Percentiles rank a stretch among this genome's conserved stretches.
These are phyloP conservation scores for Lactifluus volemus DNA, from an alignment of 768 basidiomycete species.

Conservation along the genomic window DNA sequence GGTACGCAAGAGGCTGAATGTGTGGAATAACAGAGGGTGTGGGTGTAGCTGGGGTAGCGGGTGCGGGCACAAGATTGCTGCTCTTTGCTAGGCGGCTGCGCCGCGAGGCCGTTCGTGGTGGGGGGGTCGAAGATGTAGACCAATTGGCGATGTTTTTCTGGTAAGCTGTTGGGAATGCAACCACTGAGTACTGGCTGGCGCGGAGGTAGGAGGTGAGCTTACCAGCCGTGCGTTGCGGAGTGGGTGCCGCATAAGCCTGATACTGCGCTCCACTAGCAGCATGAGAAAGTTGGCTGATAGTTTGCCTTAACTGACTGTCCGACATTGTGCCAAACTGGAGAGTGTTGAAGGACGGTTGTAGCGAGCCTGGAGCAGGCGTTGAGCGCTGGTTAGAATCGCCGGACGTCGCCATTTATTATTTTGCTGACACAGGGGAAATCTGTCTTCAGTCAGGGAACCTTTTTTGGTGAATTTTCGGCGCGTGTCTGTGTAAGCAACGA, in stretches of 20 bases:
- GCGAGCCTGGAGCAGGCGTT: background rate
- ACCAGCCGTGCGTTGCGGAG: slow-evolving; percentile 24
- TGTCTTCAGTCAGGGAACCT: slow-evolving; percentile 11
- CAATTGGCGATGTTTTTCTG: slow-evolving; percentile 64
- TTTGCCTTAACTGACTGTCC: slow-evolving; percentile 55
- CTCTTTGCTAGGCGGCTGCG: slow-evolving; percentile 33
- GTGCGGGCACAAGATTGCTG: slow-evolving; percentile 34
- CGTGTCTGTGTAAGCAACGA: slow-evolving; percentile 5
- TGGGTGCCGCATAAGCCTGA: slow-evolving; percentile 27
- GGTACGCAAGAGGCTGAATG: slow-evolving; percentile 22
- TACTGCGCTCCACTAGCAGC: slow-evolving; percentile 30
- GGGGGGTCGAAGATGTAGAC: slow-evolving; percentile 51
- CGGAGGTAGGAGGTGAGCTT: background rate
- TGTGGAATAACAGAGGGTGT: slow-evolving; percentile 32
- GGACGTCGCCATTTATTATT: slow-evolving; percentile 4
- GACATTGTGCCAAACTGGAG: slow-evolving; percentile 39
- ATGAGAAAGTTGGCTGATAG: slow-evolving; percentile 42
- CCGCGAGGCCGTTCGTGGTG: slow-evolving; percentile 39
- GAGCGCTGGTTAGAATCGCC: slow-evolving; percentile 12
- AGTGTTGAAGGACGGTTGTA: slow-evolving; percentile 12
- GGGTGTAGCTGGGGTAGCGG: slow-evolving; percentile 15
- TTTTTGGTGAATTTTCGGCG: slow-evolving; percentile 26
- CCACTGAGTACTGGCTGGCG: background rate
- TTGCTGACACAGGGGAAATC: slow-evolving; percentile 11
- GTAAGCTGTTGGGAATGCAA: slow-evolving; percentile 34